Base-by-base conservation (phyloP, 164 flowering plant species). In the Taxillus chinensis region DNA sequence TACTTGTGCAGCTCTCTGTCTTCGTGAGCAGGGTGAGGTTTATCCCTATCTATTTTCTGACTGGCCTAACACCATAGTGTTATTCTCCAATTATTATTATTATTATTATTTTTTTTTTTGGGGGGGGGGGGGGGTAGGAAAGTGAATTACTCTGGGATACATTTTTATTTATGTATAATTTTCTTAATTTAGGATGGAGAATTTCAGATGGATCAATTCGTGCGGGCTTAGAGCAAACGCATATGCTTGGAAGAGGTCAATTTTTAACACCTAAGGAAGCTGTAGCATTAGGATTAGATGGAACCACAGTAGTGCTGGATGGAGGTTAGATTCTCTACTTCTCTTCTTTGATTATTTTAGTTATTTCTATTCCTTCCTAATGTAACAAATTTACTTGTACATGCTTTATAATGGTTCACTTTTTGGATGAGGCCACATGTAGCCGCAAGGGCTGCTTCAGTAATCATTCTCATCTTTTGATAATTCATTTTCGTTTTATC, bases 241-340 rank as follows among this genome's bases (percentile, higher is more conserved):
- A 39, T 67, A 74, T 91, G 82, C 79, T 70, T 53, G 97, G 97
- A 59, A 83, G 97, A 85, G 77, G 87, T 66, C 99, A 95, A 62
- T 83, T 86, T 70, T 70, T 95, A 57, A 73, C 85, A 43, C 51
- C 68, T 1, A 65, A 70, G 57, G 92, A 89, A 75, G 82, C 78
- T 56, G 76, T 77, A 62, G 68, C 65, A 46, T 58, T 91, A 69
- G 93, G 90, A 59, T 60, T 95, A 17, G 71, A 82, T 61, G 91
- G 85, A 58, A 63, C 76, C 17, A 79, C 80, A 38, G 67, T 87
- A 64, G 58, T 90, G 68, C 86, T 87, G 57, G 98, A 90, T 86
- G 98, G 96, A 86, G 98, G 98, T 89, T 39, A 62, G 55, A 13
- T 62, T 42, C 13, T 58, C 17, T 40, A 13, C 1, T 57, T n/a